Base-by-base conservation (phyloP, 1,284 basidiomycete genomes). In the Cutaneotrichosporon cyanovorans region DNA sequence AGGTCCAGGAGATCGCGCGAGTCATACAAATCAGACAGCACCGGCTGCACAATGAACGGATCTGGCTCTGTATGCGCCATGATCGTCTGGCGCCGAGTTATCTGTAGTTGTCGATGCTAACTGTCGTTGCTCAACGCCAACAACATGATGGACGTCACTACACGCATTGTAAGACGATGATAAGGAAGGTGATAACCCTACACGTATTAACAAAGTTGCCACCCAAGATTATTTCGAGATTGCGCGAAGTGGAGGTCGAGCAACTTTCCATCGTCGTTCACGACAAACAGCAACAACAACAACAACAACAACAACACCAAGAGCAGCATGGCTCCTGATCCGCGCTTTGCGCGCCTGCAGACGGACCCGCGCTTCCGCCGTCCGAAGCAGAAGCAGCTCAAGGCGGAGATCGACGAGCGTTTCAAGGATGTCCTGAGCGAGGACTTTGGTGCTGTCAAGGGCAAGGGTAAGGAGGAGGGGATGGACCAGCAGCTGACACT, bases 331-430 rank as follows among this genome's bases (percentile, higher is more conserved):
- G 42, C 42, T 4, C 34, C 35, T 15, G 90, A 93, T 71, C 76
- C 83, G 30, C 81, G 93, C 30, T 97, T 98, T 69, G 80, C 86
- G 25, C 78, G 86, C 48, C 76, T 97, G 43, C 84, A 83, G 67
- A 84, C 87, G 23, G 93, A 98, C 71, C 93, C 93, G 45, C 82
- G 93, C 46, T 98, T 98, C 75, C 77, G 92, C 31, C 79, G 80
- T 19, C 85, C 87, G 1, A 86, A 82, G 63, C 85, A 83, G 67
- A 81, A 85, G 40, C 76, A 82, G 45, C 76, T 82, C 58, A 95
- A 92, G 71, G 83, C 95, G 42, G 80, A 85, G 51, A 80, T 97
- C 33, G 93, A 98, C 68, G 84, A 93, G 14, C 83, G 93, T n/a
- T 98, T 98, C 79, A 87, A 85, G 68, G 75, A 78, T 51, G 77